A percentile compares a stretch with the other conserved stretches of the same genome.
phyloP scores from a whole-genome alignment of 192 early-diverging fungal species.

The Backusella tuberculispora region DNA sequence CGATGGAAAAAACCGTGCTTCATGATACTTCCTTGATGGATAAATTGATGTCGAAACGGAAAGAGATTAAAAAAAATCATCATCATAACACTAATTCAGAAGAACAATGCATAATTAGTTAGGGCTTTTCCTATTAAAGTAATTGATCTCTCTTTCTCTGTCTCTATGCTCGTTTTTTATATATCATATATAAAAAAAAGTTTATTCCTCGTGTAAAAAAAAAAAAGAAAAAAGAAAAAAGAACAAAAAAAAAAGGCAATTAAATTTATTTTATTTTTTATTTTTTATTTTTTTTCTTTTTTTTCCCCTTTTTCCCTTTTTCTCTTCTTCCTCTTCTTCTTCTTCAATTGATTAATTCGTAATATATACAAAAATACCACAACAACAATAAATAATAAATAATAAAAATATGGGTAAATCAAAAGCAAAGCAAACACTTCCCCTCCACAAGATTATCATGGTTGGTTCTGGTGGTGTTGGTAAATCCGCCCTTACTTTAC shows the following conservation, averaged over 20 bases:
- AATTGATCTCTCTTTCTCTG: neutral
- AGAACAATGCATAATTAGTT: conserved; percentile 11
- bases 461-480: conserved; percentile 91
- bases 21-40: neutral
- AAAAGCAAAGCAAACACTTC: conserved; percentile 70
- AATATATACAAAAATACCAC: neutral
- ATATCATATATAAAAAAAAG: too few relatives aligned
- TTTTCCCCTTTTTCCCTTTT: neutral
- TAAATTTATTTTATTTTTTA: neutral
- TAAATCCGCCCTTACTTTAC: conserved; percentile 86
- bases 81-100: neutral
- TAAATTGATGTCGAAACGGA: neutral
- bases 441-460: conserved; percentile 92
- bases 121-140: neutral
- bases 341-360: neutral
- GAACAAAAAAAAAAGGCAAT: conserved; percentile 13
- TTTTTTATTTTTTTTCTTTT: neutral
- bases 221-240: too few relatives aligned
- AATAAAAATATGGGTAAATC: conserved; percentile 22
- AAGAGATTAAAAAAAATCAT: neutral
- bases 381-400: neutral
- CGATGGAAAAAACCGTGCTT: neutral
- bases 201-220: too few relatives aligned
- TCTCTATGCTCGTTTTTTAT: neutral
- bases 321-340: neutral